Evolutionary conservation across 1,139 yeast genomes (phyloP), one percentile per base, ranked within the genome.

Genomic region (Meyerozyma sp.): DNA sequence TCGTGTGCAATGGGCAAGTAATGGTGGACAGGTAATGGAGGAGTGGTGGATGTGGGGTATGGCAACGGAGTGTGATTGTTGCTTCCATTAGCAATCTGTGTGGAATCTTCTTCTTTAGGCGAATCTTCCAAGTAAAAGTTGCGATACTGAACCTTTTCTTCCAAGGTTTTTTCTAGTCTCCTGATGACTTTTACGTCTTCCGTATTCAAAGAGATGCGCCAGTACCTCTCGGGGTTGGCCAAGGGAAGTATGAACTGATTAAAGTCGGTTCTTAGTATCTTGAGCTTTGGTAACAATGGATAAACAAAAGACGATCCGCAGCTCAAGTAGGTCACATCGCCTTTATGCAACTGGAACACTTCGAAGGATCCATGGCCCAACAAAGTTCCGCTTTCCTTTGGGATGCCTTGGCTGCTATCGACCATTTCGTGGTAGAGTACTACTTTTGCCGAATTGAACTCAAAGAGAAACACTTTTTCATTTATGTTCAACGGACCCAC

Each of bases 201-300:
- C 0, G 77, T 58, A 41, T 68, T 68, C 5, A 84, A 57, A 29
- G 70, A 70, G 2, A 84, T 73, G 46, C 80, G 74, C 91, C 91
- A 84, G 59, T 81, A 84, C 51, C 90, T 65, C 46, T 82, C 84
- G 0, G 91, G 91, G 50, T 82, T 82, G 8, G 79, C 79, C 49
- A 84, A 68, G 1, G 90, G 87, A 28, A 85, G 56, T 2, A 84
- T 69, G 53, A 82, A 83, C 47, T 80, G 81, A 49, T 74, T 72
- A 40, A 58, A 54, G 28, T 68, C 69, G 2, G 80, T 72, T 49
- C 86, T 70, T 45, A 84, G 64, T 2, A 84, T 68, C 53, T 81
- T 77, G 43, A 80, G 62, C 46, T 71, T 74, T 3, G 87, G 86
- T 40, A 85, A 62, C 14, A 85, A 73, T 1, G 94, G 91, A 54